phyloP scores from a whole-genome alignment of 2,329 filamentous ascomycete genomes.

The Clonostachys solani region DNA sequence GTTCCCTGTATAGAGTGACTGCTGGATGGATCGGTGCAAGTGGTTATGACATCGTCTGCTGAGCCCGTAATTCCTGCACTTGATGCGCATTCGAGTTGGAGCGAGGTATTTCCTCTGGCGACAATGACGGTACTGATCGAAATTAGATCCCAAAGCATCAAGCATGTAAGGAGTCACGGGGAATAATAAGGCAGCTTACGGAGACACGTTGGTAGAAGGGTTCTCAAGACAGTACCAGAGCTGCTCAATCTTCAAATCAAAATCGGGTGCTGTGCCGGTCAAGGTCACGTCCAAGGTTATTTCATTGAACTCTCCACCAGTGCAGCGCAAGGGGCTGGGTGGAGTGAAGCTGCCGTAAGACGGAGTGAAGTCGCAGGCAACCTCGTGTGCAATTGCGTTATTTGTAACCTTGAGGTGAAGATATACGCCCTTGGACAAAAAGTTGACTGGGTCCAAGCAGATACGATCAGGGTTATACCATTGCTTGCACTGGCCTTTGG shows the following conservation, averaged over 20 bases:
- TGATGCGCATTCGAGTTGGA: neutral
- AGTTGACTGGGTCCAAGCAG: neutral
- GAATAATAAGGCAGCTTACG: neutral
- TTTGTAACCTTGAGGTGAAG: neutral
- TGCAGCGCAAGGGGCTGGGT: neutral
- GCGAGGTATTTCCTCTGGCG: neutral
- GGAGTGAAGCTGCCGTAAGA: neutral
- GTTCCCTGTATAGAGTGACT: neutral
- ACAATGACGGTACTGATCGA: neutral
- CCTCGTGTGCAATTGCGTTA: neutral
- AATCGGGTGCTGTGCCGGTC: neutral
- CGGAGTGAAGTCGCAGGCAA: neutral
- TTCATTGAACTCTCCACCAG: neutral
- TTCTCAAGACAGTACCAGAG: neutral
- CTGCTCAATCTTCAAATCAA: neutral
- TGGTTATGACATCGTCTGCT: neutral
- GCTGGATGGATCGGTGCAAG: neutral
- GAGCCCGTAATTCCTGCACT: neutral
- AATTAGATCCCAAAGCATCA: no score
- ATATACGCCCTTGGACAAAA: neutral
- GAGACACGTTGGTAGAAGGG: neutral
- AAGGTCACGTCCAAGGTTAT: neutral
- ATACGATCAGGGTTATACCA: neutral
- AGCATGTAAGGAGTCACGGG: no score
- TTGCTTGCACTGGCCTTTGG: neutral